Evolutionary conservation across 2,329 filamentous ascomycete genomes (phyloP), one percentile per base, ranked within the genome.

Genomic region (Lasiodiplodia theobromae): DNA sequence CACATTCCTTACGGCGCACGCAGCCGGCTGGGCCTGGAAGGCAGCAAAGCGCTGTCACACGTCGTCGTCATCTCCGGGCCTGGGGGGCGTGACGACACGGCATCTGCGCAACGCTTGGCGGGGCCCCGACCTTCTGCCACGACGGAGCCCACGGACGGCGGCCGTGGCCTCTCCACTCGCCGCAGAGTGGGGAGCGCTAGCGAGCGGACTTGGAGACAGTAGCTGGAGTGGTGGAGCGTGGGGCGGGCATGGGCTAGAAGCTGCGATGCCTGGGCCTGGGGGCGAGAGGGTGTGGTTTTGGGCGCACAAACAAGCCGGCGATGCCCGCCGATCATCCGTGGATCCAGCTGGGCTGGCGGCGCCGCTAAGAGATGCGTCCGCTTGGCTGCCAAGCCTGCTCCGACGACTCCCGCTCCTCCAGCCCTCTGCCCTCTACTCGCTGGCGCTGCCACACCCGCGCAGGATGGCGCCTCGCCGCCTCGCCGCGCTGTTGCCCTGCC

Each of bases 361-460:
- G 54, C 64, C 52, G 53, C 65, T 58, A 67, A 67, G 54, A 67
- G 65, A 67, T 60, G 49, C 62, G 62, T 37, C 49, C 54, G 44
- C 54, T 66, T 53, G 62, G 62, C 62, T 14, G 65, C 65, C 65
- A 67, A 67, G 65, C 21, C 6, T 18, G 40, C 54, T 38, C 44
- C 60, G 25, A 52, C 65, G 53, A 38, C 44, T 67, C 54, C 65
- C 65, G 65, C 65, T 67, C 65, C 65, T 67, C 64, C 64, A 49
- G 25, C 52, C 14, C 25, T 23, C 64, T 57, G 52, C 25, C 7
- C 14, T 54, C 23, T 10, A 4, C 25, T 40, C 16, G 57, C 10
- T 23, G 18, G 37, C 37, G 57, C 37, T 62, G 40, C 57, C 34
- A 62, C 57, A 38, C 54, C 54, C 54, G 54, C 14, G 52, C 21